Percentiles rank a stretch among this genome's conserved stretches.
Conservation (phyloP, 768 basidiomycete species). For the Termitomyces bulborhizus region DNA sequence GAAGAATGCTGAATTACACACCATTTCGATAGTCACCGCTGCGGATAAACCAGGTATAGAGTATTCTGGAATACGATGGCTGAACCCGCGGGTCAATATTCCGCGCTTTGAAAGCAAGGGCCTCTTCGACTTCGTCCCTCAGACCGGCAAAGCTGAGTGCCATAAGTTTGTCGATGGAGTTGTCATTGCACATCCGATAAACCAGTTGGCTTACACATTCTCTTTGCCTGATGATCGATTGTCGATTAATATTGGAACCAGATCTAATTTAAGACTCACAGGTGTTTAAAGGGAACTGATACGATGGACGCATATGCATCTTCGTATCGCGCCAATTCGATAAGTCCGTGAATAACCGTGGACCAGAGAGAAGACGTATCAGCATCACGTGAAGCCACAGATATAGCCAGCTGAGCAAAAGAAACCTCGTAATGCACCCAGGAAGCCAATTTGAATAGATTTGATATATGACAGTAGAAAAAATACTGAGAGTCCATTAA, state of each 20-base stretch:
- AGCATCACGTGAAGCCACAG: constrained; percentile 46
- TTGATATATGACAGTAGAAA: constrained; percentile 74
- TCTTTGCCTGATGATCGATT: constrained; percentile 51
- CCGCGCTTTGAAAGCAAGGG: constrained; percentile 87
- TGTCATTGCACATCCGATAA: constrained; percentile 89
- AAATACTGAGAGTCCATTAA: constrained; percentile 55
- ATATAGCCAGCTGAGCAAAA: constrained; percentile 78
- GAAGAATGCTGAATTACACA: constrained; percentile 31
- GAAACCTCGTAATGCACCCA: constrained; percentile 56
- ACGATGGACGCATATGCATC: constrained; percentile 83
- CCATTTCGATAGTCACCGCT: constrained; percentile 90
- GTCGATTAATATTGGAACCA: background rate
- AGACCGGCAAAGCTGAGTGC: constrained; percentile 81
- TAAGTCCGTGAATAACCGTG: constrained; percentile 68
- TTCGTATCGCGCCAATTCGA: constrained; percentile 71
- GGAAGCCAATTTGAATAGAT: constrained; percentile 61
- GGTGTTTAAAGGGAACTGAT: constrained; percentile 64
- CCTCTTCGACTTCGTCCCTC: constrained; percentile 80
- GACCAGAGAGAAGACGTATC: constrained; percentile 74
- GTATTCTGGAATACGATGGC: constrained; percentile 83
- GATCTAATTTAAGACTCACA: constrained; percentile 48
- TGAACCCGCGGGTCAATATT: constrained; percentile 84
- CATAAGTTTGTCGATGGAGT: constrained; percentile 73
- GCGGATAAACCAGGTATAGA: constrained; percentile 91
- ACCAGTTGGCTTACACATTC: constrained; percentile 80